A percentile compares a stretch with the other conserved stretches of the same genome.
These are phyloP conservation scores for Heracleum sosnowskyi DNA, from an alignment of 129 eudicot species.

Conservation along the genomic window DNA sequence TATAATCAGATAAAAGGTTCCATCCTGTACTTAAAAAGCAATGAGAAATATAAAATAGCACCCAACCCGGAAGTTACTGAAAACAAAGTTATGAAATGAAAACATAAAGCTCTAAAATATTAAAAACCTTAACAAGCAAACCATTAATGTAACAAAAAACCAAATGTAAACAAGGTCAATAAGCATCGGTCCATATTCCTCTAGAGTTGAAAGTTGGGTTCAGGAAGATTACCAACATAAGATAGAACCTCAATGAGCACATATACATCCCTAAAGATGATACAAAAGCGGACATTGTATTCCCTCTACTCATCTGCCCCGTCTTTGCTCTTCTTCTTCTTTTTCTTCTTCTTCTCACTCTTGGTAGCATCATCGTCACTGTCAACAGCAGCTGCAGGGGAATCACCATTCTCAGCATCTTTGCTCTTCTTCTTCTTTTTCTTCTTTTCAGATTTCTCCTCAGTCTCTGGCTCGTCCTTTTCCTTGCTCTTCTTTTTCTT, in stretches of 20 bases:
- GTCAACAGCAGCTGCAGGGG: constrained; percentile 12
- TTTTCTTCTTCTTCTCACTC: constrained; percentile 48
- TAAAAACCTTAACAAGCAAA: not conserved
- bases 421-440: constrained; percentile 51
- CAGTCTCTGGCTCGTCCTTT: constrained; percentile 30
- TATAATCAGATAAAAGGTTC: not conserved
- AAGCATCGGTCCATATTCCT: not conserved
- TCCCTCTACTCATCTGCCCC: constrained; percentile 21
- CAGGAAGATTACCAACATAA: not conserved
- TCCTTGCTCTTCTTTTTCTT: constrained; percentile 31
- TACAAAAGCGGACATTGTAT: not conserved
- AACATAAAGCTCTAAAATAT: constrained; percentile 2
- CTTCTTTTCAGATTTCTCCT: constrained; percentile 53
- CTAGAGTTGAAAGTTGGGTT: not conserved
- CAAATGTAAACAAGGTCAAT: constrained; percentile 6
- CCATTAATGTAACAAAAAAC: not conserved
- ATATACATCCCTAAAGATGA: constrained; percentile 7
- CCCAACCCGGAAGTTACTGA: not conserved
- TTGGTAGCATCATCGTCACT: constrained; percentile 36
- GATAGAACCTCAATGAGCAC: constrained; percentile 3
- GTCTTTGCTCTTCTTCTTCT: constrained; percentile 57
- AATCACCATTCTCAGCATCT: constrained; percentile 38
- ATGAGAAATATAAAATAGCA: not conserved
- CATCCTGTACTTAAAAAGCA: not conserved
- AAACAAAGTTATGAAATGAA: not conserved